Percentiles rank a stretch among this genome's conserved stretches.
phyloP scores from a whole-genome alignment of 2,329 filamentous ascomycete genomes.

The Xylaria hypoxylon region DNA sequence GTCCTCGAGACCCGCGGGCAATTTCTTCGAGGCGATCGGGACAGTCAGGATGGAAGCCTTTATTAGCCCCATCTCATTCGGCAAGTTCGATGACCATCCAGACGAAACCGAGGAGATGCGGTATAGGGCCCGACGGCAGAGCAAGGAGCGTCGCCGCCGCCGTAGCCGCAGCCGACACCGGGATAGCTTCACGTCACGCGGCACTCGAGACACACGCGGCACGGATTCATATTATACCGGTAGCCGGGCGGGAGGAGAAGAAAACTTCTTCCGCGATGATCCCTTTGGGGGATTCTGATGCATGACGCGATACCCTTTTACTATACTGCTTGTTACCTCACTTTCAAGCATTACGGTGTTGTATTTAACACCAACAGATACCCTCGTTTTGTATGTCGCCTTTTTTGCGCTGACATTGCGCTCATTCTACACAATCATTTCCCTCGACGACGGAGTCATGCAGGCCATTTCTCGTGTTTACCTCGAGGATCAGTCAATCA shows the following conservation, averaged over 20 bases:
- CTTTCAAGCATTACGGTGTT: conserved; percentile 6
- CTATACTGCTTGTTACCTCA: not conserved
- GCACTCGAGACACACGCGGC: conserved; percentile 56
- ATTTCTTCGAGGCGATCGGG: conserved; percentile 88
- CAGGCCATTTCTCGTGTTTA: conserved; percentile 20
- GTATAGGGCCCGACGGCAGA: conserved; percentile 62
- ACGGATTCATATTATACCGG: conserved; percentile 63
- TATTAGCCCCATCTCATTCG: conserved; percentile 73
- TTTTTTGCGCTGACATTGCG: not conserved
- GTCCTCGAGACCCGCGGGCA: conserved; percentile 61
- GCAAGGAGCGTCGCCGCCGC: conserved; percentile 66
- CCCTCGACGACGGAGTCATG: conserved; percentile 13
- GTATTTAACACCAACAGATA: conserved; percentile 25
- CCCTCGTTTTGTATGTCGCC: conserved; percentile 33
- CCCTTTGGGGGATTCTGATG: conserved; percentile 71
- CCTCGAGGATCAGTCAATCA: not conserved
- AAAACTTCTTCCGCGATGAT: conserved; percentile 70
- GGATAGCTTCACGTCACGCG: conserved; percentile 58
- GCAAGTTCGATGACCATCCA: conserved; percentile 59
- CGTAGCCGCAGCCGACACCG: conserved; percentile 66
- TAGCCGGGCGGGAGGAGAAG: conserved; percentile 62
- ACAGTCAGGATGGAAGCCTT: conserved; percentile 98
- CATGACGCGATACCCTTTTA: not conserved
- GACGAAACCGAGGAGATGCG: conserved; percentile 64
- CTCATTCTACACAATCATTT: not conserved